phyloP scores from a whole-genome alignment of 2,329 filamentous ascomycete species.

The Fusarium foetens region DNA sequence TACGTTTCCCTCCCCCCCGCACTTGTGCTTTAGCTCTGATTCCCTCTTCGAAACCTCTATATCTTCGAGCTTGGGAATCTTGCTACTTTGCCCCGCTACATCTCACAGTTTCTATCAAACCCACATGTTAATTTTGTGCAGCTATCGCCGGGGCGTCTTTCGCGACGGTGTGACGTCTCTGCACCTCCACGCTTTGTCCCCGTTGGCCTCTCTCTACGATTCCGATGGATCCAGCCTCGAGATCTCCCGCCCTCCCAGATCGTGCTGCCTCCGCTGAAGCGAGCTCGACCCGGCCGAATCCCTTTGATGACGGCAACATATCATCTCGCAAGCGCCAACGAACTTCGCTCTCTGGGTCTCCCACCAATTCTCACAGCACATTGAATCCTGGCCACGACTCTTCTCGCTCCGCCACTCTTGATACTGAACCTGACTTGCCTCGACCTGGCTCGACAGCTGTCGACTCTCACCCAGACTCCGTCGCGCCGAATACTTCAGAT shows the following conservation, averaged over 20 bases:
- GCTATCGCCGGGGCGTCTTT: slow-evolving; percentile 64
- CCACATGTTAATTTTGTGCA: slow-evolving; percentile 68
- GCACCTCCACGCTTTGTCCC: slow-evolving; percentile 57
- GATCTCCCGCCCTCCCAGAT: slow-evolving; percentile 63
- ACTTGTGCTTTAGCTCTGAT: slow-evolving; percentile 24
- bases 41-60: slow-evolving; percentile 14
- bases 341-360: slow-evolving; percentile 66
- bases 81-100: slow-evolving; percentile 35
- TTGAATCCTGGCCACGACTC: slow-evolving; percentile 48
- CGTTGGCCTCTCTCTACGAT: slow-evolving; percentile 49
- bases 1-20: neutral
- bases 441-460: slow-evolving; percentile 37
- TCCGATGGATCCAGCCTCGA: slow-evolving; percentile 66
- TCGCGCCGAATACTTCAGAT: slow-evolving; percentile 58
- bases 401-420: slow-evolving; percentile 48
- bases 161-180: slow-evolving; percentile 62
- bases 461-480: slow-evolving; percentile 54
- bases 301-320: slow-evolving; percentile 68
- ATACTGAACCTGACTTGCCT: slow-evolving; percentile 44
- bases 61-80: slow-evolving; percentile 27
- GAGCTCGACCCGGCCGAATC: slow-evolving; percentile 70
- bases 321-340: slow-evolving; percentile 70
- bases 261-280: slow-evolving; percentile 71
- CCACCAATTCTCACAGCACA: slow-evolving; percentile 63
- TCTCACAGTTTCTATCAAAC: slow-evolving; percentile 46